Evolutionary conservation across 1,139 yeast genomes (phyloP), one percentile per base, ranked within the genome.

Genomic region (Ogataea hybrid): DNA sequence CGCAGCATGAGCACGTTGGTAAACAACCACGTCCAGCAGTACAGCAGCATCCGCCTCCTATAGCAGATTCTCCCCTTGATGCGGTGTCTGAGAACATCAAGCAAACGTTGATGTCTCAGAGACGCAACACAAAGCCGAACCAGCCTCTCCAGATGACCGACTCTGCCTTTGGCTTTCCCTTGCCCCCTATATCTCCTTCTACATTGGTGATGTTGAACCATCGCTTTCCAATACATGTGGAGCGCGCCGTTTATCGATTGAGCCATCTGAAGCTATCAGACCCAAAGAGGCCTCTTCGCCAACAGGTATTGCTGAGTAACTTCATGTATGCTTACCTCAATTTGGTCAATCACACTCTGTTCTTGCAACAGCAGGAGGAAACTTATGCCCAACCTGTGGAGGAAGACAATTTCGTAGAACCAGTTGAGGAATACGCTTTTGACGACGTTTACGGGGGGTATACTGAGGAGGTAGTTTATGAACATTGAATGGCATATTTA

Each of bases 241-340:
- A 94, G 64, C 74, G 98, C 34, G 97, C 98, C 1, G 86, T 94
- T 42, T 92, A 92, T 62, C 71, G 98, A 45, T 71, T 94, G 47
- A 85, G 96, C 32, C 98, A 92, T 64, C 68, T 92, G 61, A 92
- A 92, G 63, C 71, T 92, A 52, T 96, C 97, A 30, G 95, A 94
- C 59, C 94, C 97, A 1, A 85, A 88, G 58, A 70, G 97, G 44
- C 95, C 95, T 15, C 69, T 92, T 47, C 74, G 90, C 28, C 97
- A 94, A 59, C 98, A 92, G 61, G 98, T 92, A 2, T 64, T 92
- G 39, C 67, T 92, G 51, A 87, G 96, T 44, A 94, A 94, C 62
- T 92, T 92, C 74, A 92, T 92, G 98, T 92, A 92, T 62, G 94
- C 97, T 0, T 92, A 92, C 65, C 75, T 92, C 70, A 92, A 92